Evolutionary conservation across 805 yeast species (phyloP).

Genomic region (Wickerhamomyces bovis): DNA sequence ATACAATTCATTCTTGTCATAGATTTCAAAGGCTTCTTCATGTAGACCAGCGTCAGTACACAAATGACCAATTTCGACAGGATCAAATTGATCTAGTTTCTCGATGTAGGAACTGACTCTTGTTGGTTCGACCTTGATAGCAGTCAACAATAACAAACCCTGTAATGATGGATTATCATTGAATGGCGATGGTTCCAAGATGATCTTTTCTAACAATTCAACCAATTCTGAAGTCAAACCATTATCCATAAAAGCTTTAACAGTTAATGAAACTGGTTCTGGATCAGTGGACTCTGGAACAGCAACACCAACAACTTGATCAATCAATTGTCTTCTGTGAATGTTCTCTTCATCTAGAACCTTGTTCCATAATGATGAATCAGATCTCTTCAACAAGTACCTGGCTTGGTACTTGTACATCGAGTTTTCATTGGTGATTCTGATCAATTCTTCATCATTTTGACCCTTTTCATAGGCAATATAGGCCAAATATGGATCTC

Average conservation of each 20-base stretch:
- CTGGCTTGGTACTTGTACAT: constrained; percentile 99
- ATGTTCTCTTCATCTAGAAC: constrained; percentile 72
- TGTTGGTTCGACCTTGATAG: constrained; percentile 89
- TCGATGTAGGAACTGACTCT: constrained; percentile 82
- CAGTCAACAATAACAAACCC: constrained; percentile 87
- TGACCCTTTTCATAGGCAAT: constrained; percentile 95
- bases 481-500: constrained; percentile 97
- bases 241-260: constrained; percentile 93
- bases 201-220: constrained; percentile 91
- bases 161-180: constrained; percentile 92
- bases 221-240: constrained; percentile 89
- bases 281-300: constrained; percentile 92
- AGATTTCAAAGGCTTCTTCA: constrained; percentile 94
- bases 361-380: constrained; percentile 70
- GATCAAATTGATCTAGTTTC: constrained; percentile 84
- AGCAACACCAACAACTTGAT: constrained; percentile 92
- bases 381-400: constrained; percentile 85
- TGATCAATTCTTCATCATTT: constrained; percentile 83
- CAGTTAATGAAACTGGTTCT: constrained; percentile 89
- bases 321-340: constrained; percentile 88
- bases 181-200: constrained; percentile 95
- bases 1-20: constrained; percentile 74
- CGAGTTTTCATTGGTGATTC: constrained; percentile 91
- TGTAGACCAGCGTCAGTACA: constrained; percentile 82
- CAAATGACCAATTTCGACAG: constrained; percentile 87